These are phyloP conservation scores for Rhodotorula kratochvilovae DNA, from an alignment of 768 basidiomycete genomes.

Conservation along the genomic window DNA sequence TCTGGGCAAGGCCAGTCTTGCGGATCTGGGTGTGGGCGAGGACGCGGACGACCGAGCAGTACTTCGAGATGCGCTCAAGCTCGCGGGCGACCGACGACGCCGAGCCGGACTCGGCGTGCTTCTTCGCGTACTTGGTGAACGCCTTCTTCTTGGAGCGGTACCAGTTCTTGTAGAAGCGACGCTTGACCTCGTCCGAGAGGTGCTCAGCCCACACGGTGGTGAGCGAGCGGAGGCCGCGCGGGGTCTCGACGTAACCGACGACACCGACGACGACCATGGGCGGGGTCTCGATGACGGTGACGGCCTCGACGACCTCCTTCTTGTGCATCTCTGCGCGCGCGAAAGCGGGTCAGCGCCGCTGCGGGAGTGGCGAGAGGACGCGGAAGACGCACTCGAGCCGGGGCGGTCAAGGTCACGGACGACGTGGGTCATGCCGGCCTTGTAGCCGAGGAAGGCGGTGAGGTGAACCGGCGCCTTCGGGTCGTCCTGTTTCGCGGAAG, in stretches of 20 bases:
- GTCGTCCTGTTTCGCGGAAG: slow-evolving; percentile 68
- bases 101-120: slow-evolving; percentile 81
- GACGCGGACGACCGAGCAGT: slow-evolving; percentile 99
- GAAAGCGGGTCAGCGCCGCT: slow-evolving; percentile 1
- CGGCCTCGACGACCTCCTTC: slow-evolving; percentile 97
- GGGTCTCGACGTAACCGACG: slow-evolving; percentile 99
- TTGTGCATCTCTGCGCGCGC: slow-evolving; percentile 90
- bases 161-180: slow-evolving; percentile 75
- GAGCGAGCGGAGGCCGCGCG: slow-evolving; percentile 94
- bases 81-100: slow-evolving; percentile 90
- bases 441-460: slow-evolving; percentile 98
- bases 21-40: slow-evolving; percentile 95
- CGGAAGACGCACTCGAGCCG: slow-evolving; percentile 77
- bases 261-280: slow-evolving; percentile 95
- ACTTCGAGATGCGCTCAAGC: slow-evolving; percentile 98
- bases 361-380: no score
- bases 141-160: slow-evolving; percentile 99
- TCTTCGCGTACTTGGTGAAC: slow-evolving; percentile 99
- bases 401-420: slow-evolving; percentile 99
- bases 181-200: slow-evolving; percentile 94
- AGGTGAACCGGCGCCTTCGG: slow-evolving; percentile 98
- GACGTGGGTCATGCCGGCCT: slow-evolving; percentile 99
- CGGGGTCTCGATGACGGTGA: slow-evolving; percentile 91
- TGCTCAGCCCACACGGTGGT: slow-evolving; percentile 97
- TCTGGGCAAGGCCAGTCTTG: slow-evolving; percentile 95